Conservation (phyloP, 306 rosid genomes). For the Vigna radiata region DNA sequence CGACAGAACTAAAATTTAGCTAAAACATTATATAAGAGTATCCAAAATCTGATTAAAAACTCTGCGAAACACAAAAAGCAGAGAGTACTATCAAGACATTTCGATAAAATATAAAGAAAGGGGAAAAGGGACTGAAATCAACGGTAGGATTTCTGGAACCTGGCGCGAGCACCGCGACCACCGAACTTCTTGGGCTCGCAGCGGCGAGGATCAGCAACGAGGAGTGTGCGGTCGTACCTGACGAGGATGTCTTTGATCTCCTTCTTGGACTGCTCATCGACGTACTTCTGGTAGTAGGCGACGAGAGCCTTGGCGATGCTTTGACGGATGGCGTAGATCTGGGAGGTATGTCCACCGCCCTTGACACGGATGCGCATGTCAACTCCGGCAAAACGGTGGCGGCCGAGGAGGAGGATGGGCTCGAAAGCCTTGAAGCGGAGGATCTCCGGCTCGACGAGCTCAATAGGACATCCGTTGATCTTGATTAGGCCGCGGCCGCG, state of each 20-base stretch:
- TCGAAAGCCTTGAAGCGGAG: constrained; percentile 89
- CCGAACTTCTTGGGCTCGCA: constrained; percentile 96
- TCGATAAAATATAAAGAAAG: background rate
- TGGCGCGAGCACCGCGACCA: constrained; percentile 89
- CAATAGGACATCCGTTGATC: constrained; percentile 84
- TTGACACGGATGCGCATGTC: constrained; percentile 83
- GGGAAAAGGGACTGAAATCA: constrained; percentile 29
- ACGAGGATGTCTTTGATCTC: constrained; percentile 88
- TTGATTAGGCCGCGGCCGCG: constrained; percentile 78
- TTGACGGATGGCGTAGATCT: constrained; percentile 86
- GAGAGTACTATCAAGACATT: background rate
- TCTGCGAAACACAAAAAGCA: background rate
- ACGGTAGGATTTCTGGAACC: constrained; percentile 94
- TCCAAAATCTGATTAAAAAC: constrained; percentile 1
- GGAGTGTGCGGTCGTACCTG: constrained; percentile 75
- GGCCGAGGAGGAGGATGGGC: constrained; percentile 78
- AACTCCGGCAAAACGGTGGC: constrained; percentile 72
- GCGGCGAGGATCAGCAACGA: constrained; percentile 83
- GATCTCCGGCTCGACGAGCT: constrained; percentile 78
- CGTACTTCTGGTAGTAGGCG: constrained; percentile 80
- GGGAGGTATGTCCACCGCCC: constrained; percentile 87
- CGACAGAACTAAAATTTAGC: background rate
- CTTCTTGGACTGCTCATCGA: constrained; percentile 87
- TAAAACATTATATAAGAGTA: background rate
- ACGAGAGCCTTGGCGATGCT: constrained; percentile 86